Evolutionary conservation across 1,284 basidiomycete genomes (phyloP).

Genomic region (Pseudozyma sp.): DNA sequence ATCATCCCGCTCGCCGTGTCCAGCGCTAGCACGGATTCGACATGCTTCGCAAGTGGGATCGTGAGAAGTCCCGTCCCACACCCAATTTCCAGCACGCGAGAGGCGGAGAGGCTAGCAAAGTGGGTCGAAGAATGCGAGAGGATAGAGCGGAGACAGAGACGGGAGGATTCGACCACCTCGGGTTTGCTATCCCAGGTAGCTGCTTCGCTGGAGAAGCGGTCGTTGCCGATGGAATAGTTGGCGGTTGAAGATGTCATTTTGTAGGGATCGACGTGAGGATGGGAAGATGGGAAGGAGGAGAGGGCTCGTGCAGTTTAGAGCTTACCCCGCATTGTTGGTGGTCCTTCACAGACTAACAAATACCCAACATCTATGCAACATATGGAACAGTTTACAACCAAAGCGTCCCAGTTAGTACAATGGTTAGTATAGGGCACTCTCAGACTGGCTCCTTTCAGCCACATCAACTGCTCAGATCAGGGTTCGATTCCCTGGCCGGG

Average conservation of each 20-base stretch:
- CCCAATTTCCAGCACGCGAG: conserved; percentile 37
- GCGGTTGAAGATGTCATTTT: conserved; percentile 4
- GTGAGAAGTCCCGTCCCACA: conserved; percentile 47
- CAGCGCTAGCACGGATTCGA: conserved; percentile 19
- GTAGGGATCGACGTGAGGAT: not conserved
- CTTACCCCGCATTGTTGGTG: conserved; percentile 15
- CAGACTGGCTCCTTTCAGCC: not conserved
- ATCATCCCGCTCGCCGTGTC: conserved; percentile 47
- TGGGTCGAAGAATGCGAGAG: conserved; percentile 6
- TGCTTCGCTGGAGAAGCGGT: conserved; percentile 44
- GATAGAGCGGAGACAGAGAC: conserved; percentile 28
- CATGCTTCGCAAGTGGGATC: conserved; percentile 28
- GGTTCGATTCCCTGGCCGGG: conserved; percentile 56
- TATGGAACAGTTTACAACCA: not conserved
- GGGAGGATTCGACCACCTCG: conserved; percentile 38
- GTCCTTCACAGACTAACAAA: not conserved
- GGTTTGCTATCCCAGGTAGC: conserved; percentile 44
- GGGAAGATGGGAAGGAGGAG: not conserved
- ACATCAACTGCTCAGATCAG: conserved; percentile 42
- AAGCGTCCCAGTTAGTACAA: conserved; percentile 42
- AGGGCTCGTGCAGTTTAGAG: not conserved
- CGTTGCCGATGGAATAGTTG: conserved; percentile 50
- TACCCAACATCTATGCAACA: not conserved
- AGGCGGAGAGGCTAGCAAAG: conserved; percentile 12
- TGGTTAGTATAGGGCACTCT: conserved; percentile 50